Conservation (phyloP, 2,329 filamentous ascomycete species). For the Aspergillus sp. region DNA sequence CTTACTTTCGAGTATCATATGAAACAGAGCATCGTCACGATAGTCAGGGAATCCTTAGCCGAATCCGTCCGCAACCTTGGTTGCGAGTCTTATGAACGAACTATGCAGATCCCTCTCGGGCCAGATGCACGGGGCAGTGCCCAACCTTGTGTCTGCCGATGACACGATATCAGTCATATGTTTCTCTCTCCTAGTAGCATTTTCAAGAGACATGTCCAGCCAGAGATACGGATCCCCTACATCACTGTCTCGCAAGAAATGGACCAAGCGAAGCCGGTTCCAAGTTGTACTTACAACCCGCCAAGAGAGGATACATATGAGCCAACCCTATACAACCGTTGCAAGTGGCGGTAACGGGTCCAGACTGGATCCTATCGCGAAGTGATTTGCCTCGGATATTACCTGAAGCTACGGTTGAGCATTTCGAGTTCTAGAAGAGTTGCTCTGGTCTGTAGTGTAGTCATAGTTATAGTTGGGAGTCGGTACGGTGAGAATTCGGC, state of each 20-base stretch:
- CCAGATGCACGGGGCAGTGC: constrained; percentile 8
- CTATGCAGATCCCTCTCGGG: constrained; percentile 10
- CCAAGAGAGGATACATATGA: not conserved
- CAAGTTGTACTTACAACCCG: not conserved
- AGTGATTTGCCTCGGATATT: not conserved
- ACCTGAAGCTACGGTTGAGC: constrained; percentile 2
- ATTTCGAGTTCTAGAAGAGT: not conserved
- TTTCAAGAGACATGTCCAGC: not conserved
- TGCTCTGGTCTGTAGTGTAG: not conserved
- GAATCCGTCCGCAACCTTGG: not conserved
- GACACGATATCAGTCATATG: constrained; percentile 1
- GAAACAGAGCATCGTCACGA: not conserved
- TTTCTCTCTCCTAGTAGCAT: not conserved
- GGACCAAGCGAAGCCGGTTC: not conserved
- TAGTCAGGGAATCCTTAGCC: not conserved
- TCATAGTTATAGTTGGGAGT: not conserved
- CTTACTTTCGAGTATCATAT: not conserved
- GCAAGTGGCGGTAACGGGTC: not conserved
- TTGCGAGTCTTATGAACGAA: constrained; percentile 7
- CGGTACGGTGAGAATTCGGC: not conserved
- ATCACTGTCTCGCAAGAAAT: not conserved
- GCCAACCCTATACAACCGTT: not conserved
- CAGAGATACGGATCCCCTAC: not conserved
- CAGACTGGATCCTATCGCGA: not conserved
- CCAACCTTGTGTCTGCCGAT: constrained; percentile 7